Evolutionary conservation across 2,329 filamentous ascomycete species (phyloP).

Genomic region (Didymella pinodella): DNA sequence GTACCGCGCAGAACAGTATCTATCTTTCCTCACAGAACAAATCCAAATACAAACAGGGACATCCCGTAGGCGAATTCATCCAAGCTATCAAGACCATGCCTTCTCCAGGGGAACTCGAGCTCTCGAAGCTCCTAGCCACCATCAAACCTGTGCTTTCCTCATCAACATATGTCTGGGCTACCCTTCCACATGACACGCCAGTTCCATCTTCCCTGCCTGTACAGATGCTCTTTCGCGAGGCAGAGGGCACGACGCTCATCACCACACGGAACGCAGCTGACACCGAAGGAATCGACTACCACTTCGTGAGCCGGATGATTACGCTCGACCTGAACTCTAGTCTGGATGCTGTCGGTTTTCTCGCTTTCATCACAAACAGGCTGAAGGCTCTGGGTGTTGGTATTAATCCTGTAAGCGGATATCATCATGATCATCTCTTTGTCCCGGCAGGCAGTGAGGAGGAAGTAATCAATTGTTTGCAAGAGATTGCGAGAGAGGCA

Average conservation of each 20-base stretch:
- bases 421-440: not conserved
- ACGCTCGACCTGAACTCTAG: not conserved
- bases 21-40: too few species aligned
- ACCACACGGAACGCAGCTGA: not conserved
- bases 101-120: not conserved
- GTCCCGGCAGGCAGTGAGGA: not conserved
- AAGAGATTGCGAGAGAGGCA: not conserved
- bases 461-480: not conserved
- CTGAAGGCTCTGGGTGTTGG: not conserved
- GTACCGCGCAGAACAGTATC: too few species aligned
- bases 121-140: not conserved
- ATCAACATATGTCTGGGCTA: not conserved
- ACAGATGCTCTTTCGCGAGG: slow-evolving; percentile 2
- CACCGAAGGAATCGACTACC: not conserved
- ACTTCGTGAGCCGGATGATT: not conserved
- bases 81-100: not conserved
- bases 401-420: not conserved
- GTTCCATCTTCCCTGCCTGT: not conserved
- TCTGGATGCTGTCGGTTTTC: not conserved
- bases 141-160: not conserved
- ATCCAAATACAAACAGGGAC: too few species aligned
- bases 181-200: not conserved
- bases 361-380: not conserved
- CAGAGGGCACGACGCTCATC: not conserved
- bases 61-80: not conserved